Evolutionary conservation across 768 basidiomycete genomes (phyloP), one percentile per base, ranked within the genome.

Genomic region (Collybia nuda): DNA sequence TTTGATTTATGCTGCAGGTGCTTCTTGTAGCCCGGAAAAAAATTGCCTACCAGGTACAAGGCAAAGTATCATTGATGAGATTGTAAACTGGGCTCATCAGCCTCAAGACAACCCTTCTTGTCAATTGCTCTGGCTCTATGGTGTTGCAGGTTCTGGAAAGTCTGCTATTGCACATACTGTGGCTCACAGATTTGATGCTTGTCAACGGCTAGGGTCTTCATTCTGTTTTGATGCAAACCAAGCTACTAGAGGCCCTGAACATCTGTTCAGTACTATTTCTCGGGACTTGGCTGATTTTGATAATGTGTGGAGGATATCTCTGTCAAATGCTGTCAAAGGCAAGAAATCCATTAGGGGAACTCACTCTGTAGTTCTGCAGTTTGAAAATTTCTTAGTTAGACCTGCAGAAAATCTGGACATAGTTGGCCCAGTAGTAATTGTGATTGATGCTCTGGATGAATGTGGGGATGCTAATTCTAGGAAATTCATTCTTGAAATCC

Each of bases 391-490:
- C 23, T 43, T 61, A 11, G 36, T 54, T 15, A 22, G 14, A 15
- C 44, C 44, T 22, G 44, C 50, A 7, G 39, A 22, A 41, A 14
- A 18, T 36, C 47, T 60, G 47, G 39, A 44, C n/a, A 57, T 47
- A 36, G 42, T 50, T 29, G 48, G 53, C 22, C 54, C 54, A 24
- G 44, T 58, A 22, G 37, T 72, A 15, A 51, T 73, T 40, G 58
- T 71, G 41, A 54, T 74, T 18, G 72, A 74, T 52, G 71, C 63
- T 2, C 53, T 73, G 22, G 70, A 73, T 52, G 70, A 73, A 58
- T 64, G 70, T 44, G 60, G 62, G 1, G 48, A 58, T 48, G 26
- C 38, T 7, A 11, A 26, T 11, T 56, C 58, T 8, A 57, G 65
- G 11, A 45, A 49, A 18, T 21, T 39, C 3, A 43, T 70, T 2